Percentiles rank a stretch among this genome's conserved stretches.
phyloP scores from a whole-genome alignment of 306 rosid species.

The Senna tora region DNA sequence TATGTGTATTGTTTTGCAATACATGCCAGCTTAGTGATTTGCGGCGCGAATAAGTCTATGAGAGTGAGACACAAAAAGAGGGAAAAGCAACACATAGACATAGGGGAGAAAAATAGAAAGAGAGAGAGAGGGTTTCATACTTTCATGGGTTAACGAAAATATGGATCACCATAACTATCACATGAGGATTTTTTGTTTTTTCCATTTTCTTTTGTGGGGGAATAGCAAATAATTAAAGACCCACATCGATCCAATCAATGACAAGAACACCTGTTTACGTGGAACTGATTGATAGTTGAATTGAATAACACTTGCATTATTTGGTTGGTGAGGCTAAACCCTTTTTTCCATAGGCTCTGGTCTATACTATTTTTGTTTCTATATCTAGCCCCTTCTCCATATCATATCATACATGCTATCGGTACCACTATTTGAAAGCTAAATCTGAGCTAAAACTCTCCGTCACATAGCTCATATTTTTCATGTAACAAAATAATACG shows the following conservation, averaged over 20 bases:
- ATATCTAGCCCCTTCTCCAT: slow-evolving; percentile 9
- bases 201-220: neutral
- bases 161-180: slow-evolving; percentile 2
- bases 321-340: slow-evolving; percentile 30
- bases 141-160: neutral
- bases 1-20: neutral
- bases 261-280: slow-evolving; percentile 6
- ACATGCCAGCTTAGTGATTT: slow-evolving; percentile 24
- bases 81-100: neutral
- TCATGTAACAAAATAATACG: too few relatives aligned
- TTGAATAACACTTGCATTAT: slow-evolving; percentile 26
- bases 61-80: neutral
- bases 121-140: too few relatives aligned
- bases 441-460: slow-evolving; percentile 29
- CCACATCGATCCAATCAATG: slow-evolving; percentile 9
- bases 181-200: neutral
- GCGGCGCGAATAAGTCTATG: slow-evolving; percentile 36
- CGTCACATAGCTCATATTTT: too few relatives aligned
- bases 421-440: slow-evolving; percentile 38
- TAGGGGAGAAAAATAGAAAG: neutral
- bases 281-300: slow-evolving; percentile 29
- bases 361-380: slow-evolving; percentile 13
- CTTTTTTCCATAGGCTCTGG: neutral
- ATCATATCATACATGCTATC: neutral
- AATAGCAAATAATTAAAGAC: slow-evolving; percentile 8